phyloP scores from a whole-genome alignment of 2,329 filamentous ascomycete species.

The Cladophialophora chaetospira region DNA sequence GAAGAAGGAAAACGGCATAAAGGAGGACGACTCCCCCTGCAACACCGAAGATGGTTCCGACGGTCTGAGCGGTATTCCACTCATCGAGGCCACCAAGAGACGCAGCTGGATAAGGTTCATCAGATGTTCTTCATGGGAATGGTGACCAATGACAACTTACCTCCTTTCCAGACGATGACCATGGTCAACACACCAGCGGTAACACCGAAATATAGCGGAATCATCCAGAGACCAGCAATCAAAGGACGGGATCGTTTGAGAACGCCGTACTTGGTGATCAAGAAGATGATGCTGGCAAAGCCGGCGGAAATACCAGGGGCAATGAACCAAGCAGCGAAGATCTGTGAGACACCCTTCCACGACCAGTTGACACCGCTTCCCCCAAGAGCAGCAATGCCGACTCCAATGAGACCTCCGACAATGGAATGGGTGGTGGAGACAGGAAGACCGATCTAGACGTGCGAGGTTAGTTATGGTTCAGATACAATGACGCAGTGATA shows the following conservation, averaged over 20 bases:
- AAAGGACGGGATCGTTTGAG: slow-evolving; percentile 68
- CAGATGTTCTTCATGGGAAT: too few species aligned
- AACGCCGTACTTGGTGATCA: slow-evolving; percentile 70
- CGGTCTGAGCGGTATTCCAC: slow-evolving; percentile 2
- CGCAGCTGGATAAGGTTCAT: too few species aligned
- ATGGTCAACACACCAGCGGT: slow-evolving; percentile 21
- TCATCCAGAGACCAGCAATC: slow-evolving; percentile 9
- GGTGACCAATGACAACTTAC: too few species aligned
- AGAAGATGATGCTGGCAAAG: slow-evolving; percentile 69
- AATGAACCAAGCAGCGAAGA: slow-evolving; percentile 70
- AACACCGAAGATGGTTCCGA: slow-evolving; percentile 3
- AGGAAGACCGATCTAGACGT: slow-evolving; percentile 71
- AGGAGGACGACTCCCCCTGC: slow-evolving; percentile 9
- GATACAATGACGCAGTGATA: too few species aligned
- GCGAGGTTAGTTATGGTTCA: too few species aligned
- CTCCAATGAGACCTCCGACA: slow-evolving; percentile 67
- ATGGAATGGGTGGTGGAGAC: slow-evolving; percentile 67
- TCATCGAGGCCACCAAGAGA: slow-evolving; percentile 3
- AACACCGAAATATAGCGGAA: slow-evolving; percentile 27
- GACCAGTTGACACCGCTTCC: slow-evolving; percentile 65
- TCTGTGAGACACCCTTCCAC: slow-evolving; percentile 70
- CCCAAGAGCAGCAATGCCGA: slow-evolving; percentile 67
- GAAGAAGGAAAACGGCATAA: slow-evolving; percentile 21
- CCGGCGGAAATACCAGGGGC: slow-evolving; percentile 66
- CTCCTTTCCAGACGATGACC: slow-evolving; percentile 28